Evolutionary conservation across 75 land plant genomes (phyloP).

Genomic region (Pinus taeda): DNA sequence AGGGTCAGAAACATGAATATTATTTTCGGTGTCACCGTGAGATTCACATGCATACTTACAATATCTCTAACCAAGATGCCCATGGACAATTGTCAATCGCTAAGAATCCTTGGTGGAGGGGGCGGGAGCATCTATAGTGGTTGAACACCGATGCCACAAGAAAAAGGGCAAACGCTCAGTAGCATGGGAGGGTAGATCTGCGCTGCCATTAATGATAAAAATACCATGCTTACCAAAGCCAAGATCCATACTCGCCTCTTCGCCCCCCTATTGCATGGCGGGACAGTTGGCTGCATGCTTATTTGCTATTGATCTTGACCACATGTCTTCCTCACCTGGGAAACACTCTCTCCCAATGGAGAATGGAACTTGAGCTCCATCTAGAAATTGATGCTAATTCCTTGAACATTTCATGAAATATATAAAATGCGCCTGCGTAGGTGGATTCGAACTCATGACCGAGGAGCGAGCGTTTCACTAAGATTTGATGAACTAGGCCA

Average conservation of each 20-base stretch:
- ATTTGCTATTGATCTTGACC: too few relatives aligned
- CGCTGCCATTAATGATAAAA: conserved; percentile 37
- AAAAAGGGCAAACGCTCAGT: conserved; percentile 20
- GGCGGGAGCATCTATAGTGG: conserved; percentile 41
- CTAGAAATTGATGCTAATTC: too few relatives aligned
- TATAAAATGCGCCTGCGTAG: too few relatives aligned
- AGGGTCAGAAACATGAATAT: conserved; percentile 89
- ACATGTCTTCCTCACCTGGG: too few relatives aligned
- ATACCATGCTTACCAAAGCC: conserved; percentile 31
- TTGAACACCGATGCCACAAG: conserved; percentile 31
- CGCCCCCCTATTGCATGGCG: neutral
- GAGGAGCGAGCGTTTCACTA: too few relatives aligned
- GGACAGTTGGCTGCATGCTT: too few relatives aligned
- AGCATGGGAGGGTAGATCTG: conserved; percentile 33
- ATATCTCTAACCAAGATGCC: conserved; percentile 56
- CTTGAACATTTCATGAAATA: too few relatives aligned
- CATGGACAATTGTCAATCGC: conserved; percentile 69
- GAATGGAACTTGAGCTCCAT: too few relatives aligned
- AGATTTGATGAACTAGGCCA: too few relatives aligned
- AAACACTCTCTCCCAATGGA: too few relatives aligned
- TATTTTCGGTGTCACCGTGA: conserved; percentile 45
- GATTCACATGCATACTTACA: conserved; percentile 21
- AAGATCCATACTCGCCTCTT: conserved; percentile 57
- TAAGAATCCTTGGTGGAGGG: conserved; percentile 28
- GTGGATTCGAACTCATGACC: too few relatives aligned